phyloP scores from a whole-genome alignment of 352 stramenopile genomes.

The Phytophthora sojae region DNA sequence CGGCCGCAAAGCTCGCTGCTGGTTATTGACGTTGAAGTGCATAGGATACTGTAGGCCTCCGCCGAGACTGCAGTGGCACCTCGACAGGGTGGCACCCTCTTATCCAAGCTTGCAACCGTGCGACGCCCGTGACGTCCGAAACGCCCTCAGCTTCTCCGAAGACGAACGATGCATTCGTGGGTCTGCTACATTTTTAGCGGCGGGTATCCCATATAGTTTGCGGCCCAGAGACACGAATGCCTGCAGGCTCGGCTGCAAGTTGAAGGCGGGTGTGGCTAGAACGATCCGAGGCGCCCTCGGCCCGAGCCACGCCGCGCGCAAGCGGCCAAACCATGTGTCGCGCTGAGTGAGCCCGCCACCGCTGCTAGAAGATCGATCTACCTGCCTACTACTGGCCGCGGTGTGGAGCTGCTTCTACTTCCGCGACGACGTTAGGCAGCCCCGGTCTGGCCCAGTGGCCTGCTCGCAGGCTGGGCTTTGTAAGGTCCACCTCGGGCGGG shows the following conservation, averaged over 20 bases:
- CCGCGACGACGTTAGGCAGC: too few relatives aligned
- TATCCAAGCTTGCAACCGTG: conserved; percentile 34
- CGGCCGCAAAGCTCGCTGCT: not conserved
- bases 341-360: not conserved
- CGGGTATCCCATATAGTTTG: conserved; percentile 1
- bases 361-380: not conserved
- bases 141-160: not conserved
- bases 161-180: not conserved
- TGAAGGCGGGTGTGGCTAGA: not conserved
- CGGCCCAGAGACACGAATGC: not conserved
- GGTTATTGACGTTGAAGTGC: conserved; percentile 14
- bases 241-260: not conserved
- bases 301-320: not conserved
- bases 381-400: not conserved
- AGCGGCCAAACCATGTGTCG: conserved; percentile 11
- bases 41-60: conserved; percentile 2
- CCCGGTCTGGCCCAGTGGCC: not conserved
- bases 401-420: too few relatives aligned
- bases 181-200: not conserved
- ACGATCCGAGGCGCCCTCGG: not conserved
- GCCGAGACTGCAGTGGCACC: conserved; percentile 9
- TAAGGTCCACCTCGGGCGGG: not conserved
- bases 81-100: not conserved
- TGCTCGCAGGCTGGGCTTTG: not conserved
- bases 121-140: conserved; percentile 18